These are phyloP conservation scores for Paspalum vaginatum DNA, from an alignment of 176 grass and related monocot species.

Conservation along the genomic window DNA sequence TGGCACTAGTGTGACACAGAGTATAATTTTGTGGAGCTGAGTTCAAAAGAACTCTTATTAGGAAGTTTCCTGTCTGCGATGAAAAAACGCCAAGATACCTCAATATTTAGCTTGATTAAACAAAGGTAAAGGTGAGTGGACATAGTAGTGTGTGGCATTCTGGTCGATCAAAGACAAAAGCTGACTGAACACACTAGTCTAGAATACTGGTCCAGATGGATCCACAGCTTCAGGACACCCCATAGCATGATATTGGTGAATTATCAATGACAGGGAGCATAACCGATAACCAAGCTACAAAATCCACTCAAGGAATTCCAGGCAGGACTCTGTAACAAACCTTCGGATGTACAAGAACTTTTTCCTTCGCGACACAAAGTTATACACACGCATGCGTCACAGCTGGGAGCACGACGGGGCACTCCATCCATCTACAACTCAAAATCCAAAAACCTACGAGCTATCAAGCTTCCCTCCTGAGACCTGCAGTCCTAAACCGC, in stretches of 20 bases:
- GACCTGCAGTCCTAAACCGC: too few species aligned
- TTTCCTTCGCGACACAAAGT: background rate
- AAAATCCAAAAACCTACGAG: background rate
- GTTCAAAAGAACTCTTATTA: background rate
- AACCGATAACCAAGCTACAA: background rate
- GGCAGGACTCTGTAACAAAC: background rate
- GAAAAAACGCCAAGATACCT: background rate
- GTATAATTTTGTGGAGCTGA: background rate
- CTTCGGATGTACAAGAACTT: background rate
- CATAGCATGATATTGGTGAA: too few species aligned
- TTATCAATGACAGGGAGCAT: background rate
- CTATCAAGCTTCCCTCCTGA: slow-evolving; percentile 3
- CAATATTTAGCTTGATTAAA: background rate
- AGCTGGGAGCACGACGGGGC: background rate
- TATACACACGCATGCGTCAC: background rate
- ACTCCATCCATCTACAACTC: background rate
- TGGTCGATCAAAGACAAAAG: background rate
- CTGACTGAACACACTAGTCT: background rate
- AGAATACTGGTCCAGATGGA: background rate
- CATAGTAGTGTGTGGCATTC: background rate
- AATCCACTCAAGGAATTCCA: background rate
- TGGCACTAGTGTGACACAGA: background rate
- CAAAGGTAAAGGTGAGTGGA: background rate
- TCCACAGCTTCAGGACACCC: background rate
- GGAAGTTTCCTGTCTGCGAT: background rate